Conservation (phyloP, 2,329 filamentous ascomycete genomes). For the Trichothecium sympodiale region DNA sequence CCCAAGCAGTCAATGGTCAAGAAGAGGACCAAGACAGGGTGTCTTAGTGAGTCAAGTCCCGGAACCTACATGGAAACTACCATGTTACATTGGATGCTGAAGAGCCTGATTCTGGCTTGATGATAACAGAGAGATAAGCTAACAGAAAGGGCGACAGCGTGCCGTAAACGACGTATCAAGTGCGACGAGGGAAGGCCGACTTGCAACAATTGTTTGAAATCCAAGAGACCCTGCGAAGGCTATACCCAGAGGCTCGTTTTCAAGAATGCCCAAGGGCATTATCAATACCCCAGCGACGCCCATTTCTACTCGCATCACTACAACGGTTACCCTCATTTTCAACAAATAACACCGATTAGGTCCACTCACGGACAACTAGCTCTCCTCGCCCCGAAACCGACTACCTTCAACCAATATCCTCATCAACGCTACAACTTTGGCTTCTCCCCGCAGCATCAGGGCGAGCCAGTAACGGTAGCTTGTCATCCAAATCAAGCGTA, state of each 20-base stretch:
- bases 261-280: slow-evolving; percentile 51
- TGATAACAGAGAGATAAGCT: too few relatives aligned
- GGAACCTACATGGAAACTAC: slow-evolving; percentile 2
- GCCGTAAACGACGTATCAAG: slow-evolving; percentile 89
- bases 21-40: slow-evolving; percentile 85
- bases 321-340: slow-evolving; percentile 5
- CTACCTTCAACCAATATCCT: slow-evolving; percentile 22
- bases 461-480: too few relatives aligned
- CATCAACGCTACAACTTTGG: slow-evolving; percentile 14
- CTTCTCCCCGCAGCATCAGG: slow-evolving; percentile 3
- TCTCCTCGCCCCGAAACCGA: slow-evolving; percentile 41
- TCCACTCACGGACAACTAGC: slow-evolving; percentile 24
- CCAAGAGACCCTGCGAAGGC: slow-evolving; percentile 72
- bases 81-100: not conserved
- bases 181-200: slow-evolving; percentile 83
- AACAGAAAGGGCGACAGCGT: slow-evolving; percentile 43
- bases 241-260: slow-evolving; percentile 75
- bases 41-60: slow-evolving; percentile 56
- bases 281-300: slow-evolving; percentile 27
- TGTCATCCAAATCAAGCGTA: too few relatives aligned
- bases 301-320: slow-evolving; percentile 31
- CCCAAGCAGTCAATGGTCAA: slow-evolving; percentile 38
- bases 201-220: slow-evolving; percentile 79
- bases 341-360: slow-evolving; percentile 20
- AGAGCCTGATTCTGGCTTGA: too few relatives aligned